phyloP scores from a whole-genome alignment of 2,329 filamentous ascomycete genomes.

The Colletotrichum eleusines region DNA sequence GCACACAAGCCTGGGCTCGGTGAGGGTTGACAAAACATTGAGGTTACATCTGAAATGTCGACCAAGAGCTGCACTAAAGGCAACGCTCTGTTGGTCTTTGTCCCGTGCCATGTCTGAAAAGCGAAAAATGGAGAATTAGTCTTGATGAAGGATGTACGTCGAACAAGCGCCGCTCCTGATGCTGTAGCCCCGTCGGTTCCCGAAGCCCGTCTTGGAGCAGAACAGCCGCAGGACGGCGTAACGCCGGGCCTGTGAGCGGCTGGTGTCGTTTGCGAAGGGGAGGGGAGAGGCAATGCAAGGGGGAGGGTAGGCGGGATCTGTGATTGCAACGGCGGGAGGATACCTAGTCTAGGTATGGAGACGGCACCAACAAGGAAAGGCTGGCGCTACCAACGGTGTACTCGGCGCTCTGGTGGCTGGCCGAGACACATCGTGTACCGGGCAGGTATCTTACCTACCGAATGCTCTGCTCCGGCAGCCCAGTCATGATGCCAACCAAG shows the following conservation, averaged over 20 bases:
- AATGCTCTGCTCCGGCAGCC: conserved; percentile 19
- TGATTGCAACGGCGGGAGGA: conserved; percentile 31
- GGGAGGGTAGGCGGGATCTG: conserved; percentile 24
- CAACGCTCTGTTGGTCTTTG: not conserved
- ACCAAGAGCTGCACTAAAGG: not conserved
- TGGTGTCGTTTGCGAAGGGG: conserved; percentile 1
- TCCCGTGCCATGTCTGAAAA: not conserved
- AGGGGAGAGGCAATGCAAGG: conserved; percentile 1
- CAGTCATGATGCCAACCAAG: conserved; percentile 34
- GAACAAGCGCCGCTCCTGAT: not conserved
- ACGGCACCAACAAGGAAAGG: conserved; percentile 18
- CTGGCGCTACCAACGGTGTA: conserved; percentile 21
- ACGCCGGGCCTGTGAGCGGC: conserved; percentile 25
- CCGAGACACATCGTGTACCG: conserved; percentile 9
- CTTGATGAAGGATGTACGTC: not conserved
- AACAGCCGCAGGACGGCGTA: conserved; percentile 16
- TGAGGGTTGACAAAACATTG: not conserved
- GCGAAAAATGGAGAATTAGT: not conserved
- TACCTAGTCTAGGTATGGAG: too few species aligned
- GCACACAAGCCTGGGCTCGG: not conserved
- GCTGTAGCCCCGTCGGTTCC: conserved; percentile 20
- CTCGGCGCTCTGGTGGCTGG: not conserved
- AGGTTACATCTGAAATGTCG: not conserved
- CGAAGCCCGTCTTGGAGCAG: conserved; percentile 11
- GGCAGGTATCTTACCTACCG: conserved; percentile 9